Conservation (phyloP, 257 asterid genomes). For the Capsicum pubescens region DNA sequence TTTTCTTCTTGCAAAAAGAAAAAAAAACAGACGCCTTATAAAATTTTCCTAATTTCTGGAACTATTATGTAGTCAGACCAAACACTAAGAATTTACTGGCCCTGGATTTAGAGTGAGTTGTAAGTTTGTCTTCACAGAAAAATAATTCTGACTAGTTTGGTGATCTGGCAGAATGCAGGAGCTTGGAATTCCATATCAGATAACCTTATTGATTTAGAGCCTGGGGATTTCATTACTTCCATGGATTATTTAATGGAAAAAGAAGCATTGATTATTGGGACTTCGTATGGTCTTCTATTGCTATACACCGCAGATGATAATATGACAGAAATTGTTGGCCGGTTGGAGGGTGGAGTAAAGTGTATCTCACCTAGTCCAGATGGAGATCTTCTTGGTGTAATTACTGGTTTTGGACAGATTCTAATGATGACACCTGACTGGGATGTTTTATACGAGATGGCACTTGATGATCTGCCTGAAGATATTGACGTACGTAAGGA, state of each 20-base stretch:
- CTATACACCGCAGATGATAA: conserved; percentile 65
- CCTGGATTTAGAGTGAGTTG: neutral
- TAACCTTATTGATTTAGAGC: conserved; percentile 66
- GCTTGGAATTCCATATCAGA: conserved; percentile 46
- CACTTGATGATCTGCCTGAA: conserved; percentile 76
- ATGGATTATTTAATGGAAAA: conserved; percentile 93
- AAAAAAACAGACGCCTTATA: neutral
- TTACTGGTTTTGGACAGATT: conserved; percentile 88
- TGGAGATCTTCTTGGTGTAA: conserved; percentile 84
- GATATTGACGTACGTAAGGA: conserved; percentile 89
- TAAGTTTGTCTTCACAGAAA: neutral
- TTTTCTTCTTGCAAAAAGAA: neutral
- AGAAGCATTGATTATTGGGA: conserved; percentile 86
- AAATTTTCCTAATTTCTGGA: neutral
- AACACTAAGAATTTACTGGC: neutral
- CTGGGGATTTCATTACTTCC: conserved; percentile 78
- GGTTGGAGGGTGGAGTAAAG: conserved; percentile 89
- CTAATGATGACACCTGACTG: conserved; percentile 93
- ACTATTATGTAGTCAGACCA: neutral
- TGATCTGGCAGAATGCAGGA: conserved; percentile 54
- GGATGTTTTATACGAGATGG: conserved; percentile 91
- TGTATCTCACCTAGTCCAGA: conserved; percentile 98
- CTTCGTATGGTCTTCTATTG: conserved; percentile 78
- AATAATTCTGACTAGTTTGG: conserved; percentile 32
- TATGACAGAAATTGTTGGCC: conserved; percentile 80